These are phyloP conservation scores for Pleurotus pulmonarius DNA, from an alignment of 768 basidiomycete species.

Conservation along the genomic window DNA sequence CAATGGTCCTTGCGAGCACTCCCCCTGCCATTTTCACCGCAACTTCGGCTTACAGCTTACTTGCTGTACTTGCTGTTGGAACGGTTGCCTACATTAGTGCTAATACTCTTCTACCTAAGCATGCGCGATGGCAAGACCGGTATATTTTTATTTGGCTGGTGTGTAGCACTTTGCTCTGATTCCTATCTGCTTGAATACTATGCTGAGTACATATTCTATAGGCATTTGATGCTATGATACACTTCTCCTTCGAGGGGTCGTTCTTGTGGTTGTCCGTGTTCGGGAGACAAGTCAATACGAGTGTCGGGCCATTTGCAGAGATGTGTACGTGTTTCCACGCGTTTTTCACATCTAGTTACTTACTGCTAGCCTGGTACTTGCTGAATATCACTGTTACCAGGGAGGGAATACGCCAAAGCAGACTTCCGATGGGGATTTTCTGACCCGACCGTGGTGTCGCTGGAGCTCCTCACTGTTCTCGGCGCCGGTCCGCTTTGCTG, in stretches of 20 bases:
- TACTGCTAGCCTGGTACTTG: neutral
- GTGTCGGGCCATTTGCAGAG: conserved; percentile 64
- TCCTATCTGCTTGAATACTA: neutral
- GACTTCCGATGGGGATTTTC: conserved; percentile 80
- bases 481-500: conserved; percentile 72
- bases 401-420: conserved; percentile 79
- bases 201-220: conserved; percentile 19
- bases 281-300: conserved; percentile 68
- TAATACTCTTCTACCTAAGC: conserved; percentile 57
- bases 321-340: conserved; percentile 52
- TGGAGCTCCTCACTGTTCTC: conserved; percentile 81
- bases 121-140: conserved; percentile 59
- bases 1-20: conserved; percentile 3
- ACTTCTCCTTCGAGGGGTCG: conserved; percentile 76
- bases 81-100: conserved; percentile 50
- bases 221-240: conserved; percentile 80
- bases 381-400: conserved; percentile 27
- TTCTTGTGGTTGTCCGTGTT: conserved; percentile 78
- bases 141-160: conserved; percentile 81
- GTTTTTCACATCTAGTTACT: neutral
- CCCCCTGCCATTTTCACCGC: conserved; percentile 39
- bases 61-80: conserved; percentile 50
- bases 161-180: conserved; percentile 15
- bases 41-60: conserved; percentile 63
- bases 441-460: conserved; percentile 76